Base-by-base conservation (phyloP, 306 rosid genomes). In the Quercus aquifolioides region DNA sequence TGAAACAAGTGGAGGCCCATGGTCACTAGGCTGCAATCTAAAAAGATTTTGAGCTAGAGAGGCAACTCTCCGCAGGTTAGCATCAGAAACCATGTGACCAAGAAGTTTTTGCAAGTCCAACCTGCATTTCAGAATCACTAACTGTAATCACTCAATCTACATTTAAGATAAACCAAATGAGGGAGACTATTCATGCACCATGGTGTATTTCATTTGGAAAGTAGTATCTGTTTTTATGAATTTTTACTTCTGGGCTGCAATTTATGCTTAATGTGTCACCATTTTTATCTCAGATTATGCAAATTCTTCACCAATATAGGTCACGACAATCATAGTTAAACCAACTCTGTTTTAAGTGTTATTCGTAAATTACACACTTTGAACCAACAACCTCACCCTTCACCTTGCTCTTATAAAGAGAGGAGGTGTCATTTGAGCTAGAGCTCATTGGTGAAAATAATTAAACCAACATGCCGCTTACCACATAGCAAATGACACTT, bases 101-200 rank as follows among this genome's bases (percentile, higher is more conserved):
- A 89, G 69, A 74, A 88, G 83, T 57, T 80, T 92, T 85, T 91
- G 89, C 86, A 92, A 84, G 79, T 92, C 95, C 76, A 77, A 77
- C 87, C 99, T 95, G 89, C 80, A 70, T 69, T 83, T 41, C 84
- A 87, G 74, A 55, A 25, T 71, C 31, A 28, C 51, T 69, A 58
- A 51, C 75, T 46, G 12, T 23, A 76, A 76, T 83, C 74, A 77
- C 64, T 51, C 75, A 21, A 74, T 82, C 73, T 21, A 72, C 19
- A 57, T 71, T 71, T 71, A 80, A 15, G 23, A 18, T 31, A 15
- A 65, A 31, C 71, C 46, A 65, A 33, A 67, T 11, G 20, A 18
- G 3, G 8, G 7, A n/a, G 51, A 3, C 5, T 65, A 58, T 72
- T 51, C 74, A 76, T 69, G 84, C 72, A 73, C 51, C 55, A 69